These are phyloP conservation scores for Pouteria glomerata DNA, from an alignment of 148 eudicot species.

Conservation along the genomic window DNA sequence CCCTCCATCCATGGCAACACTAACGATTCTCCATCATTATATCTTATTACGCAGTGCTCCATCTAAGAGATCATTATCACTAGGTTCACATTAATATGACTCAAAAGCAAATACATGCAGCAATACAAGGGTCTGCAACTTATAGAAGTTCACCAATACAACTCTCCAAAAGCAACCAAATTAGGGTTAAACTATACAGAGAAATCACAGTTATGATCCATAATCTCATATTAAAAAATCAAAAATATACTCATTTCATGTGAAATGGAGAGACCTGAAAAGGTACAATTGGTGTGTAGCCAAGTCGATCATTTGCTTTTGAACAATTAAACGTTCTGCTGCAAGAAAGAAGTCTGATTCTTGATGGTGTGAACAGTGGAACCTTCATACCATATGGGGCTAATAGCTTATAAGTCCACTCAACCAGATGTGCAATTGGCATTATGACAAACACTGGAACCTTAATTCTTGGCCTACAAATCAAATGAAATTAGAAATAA, in stretches of 20 bases:
- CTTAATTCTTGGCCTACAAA: slow-evolving; percentile 90
- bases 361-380: slow-evolving; percentile 94
- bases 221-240: slow-evolving; percentile 1
- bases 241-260: not conserved
- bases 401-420: slow-evolving; percentile 57
- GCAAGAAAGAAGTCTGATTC: slow-evolving; percentile 78
- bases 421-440: slow-evolving; percentile 90
- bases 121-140: not conserved
- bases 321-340: slow-evolving; percentile 78
- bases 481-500: slow-evolving; percentile 31
- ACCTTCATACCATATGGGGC: slow-evolving; percentile 97
- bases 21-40: not conserved
- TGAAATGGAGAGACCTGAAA: slow-evolving; percentile 55
- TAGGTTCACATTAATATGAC: not conserved
- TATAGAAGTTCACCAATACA: not conserved
- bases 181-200: not conserved
- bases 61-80: slow-evolving; percentile 2
- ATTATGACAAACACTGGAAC: slow-evolving; percentile 76
- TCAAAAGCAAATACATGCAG: not conserved
- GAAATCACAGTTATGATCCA: not conserved
- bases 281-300: slow-evolving; percentile 84
- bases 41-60: not conserved
- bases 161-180: not conserved
- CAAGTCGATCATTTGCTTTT: slow-evolving; percentile 89
- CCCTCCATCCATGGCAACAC: no score